These are phyloP conservation scores for Gnomoniopsis smithogilvyi DNA, from an alignment of 2,329 filamentous ascomycete genomes.

Conservation along the genomic window DNA sequence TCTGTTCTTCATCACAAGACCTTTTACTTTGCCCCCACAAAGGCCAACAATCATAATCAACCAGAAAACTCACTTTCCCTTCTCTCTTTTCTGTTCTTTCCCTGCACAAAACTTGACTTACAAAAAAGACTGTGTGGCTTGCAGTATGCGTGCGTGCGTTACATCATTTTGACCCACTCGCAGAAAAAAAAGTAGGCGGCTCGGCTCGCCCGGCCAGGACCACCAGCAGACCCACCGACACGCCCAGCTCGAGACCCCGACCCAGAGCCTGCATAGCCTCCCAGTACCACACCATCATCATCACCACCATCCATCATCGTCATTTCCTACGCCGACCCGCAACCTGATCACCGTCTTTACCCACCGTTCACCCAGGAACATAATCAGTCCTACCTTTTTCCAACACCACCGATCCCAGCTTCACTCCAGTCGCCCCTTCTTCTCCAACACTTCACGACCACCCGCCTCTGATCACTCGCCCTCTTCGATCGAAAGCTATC, in stretches of 20 bases:
- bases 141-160: too few species aligned
- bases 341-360: constrained; percentile 5
- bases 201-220: background rate
- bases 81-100: too few species aligned
- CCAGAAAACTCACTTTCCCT: too few species aligned
- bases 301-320: constrained; percentile 1
- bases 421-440: background rate
- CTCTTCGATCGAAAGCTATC: background rate
- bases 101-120: too few species aligned
- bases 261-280: background rate
- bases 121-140: too few species aligned
- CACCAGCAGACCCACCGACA: background rate
- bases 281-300: background rate
- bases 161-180: background rate
- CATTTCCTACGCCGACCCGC: constrained; percentile 5
- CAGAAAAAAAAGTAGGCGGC: background rate
- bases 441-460: background rate
- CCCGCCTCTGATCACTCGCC: background rate
- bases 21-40: too few species aligned
- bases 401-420: background rate
- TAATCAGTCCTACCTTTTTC: background rate
- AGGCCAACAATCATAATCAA: too few species aligned
- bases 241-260: background rate
- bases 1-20: too few species aligned
- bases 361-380: background rate